phyloP scores from a whole-genome alignment of 2,329 filamentous ascomycete genomes.

The Penicillium brasilianum region DNA sequence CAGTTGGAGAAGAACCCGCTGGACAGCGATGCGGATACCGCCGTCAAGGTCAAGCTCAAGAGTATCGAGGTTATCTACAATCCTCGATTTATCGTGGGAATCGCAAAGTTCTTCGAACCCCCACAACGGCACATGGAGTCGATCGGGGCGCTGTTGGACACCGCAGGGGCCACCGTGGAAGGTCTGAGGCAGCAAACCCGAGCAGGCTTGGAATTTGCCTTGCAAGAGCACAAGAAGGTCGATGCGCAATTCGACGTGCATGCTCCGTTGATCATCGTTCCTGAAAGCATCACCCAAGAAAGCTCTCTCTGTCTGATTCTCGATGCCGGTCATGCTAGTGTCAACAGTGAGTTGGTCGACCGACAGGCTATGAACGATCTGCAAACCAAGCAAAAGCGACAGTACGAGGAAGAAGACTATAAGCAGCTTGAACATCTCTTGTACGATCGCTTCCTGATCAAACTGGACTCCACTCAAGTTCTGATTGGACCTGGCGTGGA shows the following conservation, averaged over 20 bases:
- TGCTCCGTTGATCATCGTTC: slow-evolving; percentile 93
- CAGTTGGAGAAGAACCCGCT: slow-evolving; percentile 94
- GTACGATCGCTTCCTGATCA: slow-evolving; percentile 96
- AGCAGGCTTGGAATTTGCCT: slow-evolving; percentile 91
- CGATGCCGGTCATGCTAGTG: slow-evolving; percentile 93
- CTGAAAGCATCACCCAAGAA: slow-evolving; percentile 83
- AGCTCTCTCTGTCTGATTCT: slow-evolving; percentile 88
- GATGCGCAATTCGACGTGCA: slow-evolving; percentile 95
- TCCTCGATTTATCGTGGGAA: slow-evolving; percentile 85
- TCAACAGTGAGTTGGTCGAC: slow-evolving; percentile 92
- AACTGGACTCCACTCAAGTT: slow-evolving; percentile 91
- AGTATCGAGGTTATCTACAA: slow-evolving; percentile 98
- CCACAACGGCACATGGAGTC: slow-evolving; percentile 98
- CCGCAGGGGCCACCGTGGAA: slow-evolving; percentile 92
- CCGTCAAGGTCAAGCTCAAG: slow-evolving; percentile 87
- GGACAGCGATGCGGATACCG: slow-evolving; percentile 88
- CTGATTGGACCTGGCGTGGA: slow-evolving; percentile 93
- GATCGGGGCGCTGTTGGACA: slow-evolving; percentile 93
- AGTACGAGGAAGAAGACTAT: slow-evolving; percentile 88
- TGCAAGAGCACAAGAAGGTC: slow-evolving; percentile 97
- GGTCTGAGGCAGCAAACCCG: slow-evolving; percentile 93
- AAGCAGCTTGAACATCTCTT: slow-evolving; percentile 87
- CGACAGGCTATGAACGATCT: slow-evolving; percentile 87
- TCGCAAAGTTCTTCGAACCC: slow-evolving; percentile 94
- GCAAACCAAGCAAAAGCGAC: slow-evolving; percentile 84